Conservation (phyloP, 2,329 filamentous ascomycete genomes). For the Scytalidium sp. region DNA sequence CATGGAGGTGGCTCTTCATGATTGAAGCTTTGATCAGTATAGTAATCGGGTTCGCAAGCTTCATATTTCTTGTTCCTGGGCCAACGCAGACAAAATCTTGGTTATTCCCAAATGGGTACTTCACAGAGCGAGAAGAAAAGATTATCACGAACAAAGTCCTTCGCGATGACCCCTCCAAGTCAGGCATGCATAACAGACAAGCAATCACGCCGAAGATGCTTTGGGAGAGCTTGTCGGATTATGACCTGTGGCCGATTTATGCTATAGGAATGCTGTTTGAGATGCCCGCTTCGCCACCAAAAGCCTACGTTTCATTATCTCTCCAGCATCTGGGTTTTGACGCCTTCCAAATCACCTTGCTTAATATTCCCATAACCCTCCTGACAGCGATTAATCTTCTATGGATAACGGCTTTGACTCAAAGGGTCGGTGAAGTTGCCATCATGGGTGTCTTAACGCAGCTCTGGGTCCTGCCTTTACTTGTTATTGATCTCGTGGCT, state of each 20-base stretch:
- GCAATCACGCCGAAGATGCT: conserved; percentile 41
- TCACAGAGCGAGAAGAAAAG: conserved; percentile 59
- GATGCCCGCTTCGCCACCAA: conserved; percentile 16
- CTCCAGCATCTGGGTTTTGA: conserved; percentile 20
- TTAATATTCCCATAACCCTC: conserved; percentile 41
- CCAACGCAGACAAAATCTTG: conserved; percentile 36
- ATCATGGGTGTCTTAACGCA: conserved; percentile 31
- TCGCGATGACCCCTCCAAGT: conserved; percentile 50
- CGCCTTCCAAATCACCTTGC: conserved; percentile 42
- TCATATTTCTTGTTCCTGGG: conserved; percentile 11
- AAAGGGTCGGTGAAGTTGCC: conserved; percentile 33
- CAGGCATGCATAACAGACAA: conserved; percentile 47
- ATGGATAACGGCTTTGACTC: conserved; percentile 44
- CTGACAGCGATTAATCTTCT: conserved; percentile 32
- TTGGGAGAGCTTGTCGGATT: conserved; percentile 46
- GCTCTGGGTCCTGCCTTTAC: conserved; percentile 36
- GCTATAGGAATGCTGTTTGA: conserved; percentile 30
- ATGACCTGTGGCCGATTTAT: conserved; percentile 51
- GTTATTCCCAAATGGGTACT: conserved; percentile 61
- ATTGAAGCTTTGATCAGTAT: conserved; percentile 35
- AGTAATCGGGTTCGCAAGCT: conserved; percentile 10
- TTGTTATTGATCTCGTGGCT: conserved; percentile 24
- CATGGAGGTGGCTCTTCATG: conserved; percentile 52
- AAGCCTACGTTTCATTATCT: conserved; percentile 18
- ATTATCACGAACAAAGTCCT: conserved; percentile 62